Evolutionary conservation across 73 alveolate species (phyloP).

Genomic region (Stentor roeselii): DNA sequence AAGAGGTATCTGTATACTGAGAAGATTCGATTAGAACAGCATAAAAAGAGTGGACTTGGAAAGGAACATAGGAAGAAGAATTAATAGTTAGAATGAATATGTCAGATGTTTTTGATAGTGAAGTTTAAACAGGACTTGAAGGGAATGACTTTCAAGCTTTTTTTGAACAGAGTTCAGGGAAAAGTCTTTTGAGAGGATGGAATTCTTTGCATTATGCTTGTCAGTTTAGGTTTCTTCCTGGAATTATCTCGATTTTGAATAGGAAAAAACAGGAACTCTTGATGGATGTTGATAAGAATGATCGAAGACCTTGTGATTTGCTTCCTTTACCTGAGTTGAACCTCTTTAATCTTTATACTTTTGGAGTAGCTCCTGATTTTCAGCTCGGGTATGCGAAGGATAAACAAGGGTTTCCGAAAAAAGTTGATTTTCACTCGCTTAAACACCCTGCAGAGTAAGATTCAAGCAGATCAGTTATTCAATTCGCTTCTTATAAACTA

Average conservation of each 20-base stretch:
- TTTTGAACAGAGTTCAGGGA: too few relatives aligned
- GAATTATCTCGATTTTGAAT: neutral
- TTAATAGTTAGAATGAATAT: too few relatives aligned
- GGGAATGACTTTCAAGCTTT: too few relatives aligned
- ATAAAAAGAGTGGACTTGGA: too few relatives aligned
- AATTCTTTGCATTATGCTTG: constrained; percentile 14
- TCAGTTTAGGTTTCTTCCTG: neutral
- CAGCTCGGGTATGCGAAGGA: constrained; percentile 22
- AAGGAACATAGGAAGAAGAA: too few relatives aligned
- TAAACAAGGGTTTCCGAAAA: constrained; percentile 5
- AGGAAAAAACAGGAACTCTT: neutral
- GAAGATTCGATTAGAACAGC: too few relatives aligned
- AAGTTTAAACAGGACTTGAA: too few relatives aligned
- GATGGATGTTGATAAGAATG: neutral
- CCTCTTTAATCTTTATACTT: neutral
- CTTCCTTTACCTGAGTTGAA: constrained; percentile 10
- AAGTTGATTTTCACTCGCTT: neutral
- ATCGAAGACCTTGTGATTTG: constrained; percentile 13
- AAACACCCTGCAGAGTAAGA: neutral
- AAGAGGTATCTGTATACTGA: neutral
- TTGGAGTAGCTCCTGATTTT: constrained; percentile 9
- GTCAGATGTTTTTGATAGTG: too few relatives aligned
- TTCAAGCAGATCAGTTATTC: neutral
- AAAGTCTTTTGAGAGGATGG: neutral
- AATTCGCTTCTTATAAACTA: neutral